These are phyloP conservation scores for Sporisorium sorghi DNA, from an alignment of 1,284 basidiomycete genomes.

Conservation along the genomic window DNA sequence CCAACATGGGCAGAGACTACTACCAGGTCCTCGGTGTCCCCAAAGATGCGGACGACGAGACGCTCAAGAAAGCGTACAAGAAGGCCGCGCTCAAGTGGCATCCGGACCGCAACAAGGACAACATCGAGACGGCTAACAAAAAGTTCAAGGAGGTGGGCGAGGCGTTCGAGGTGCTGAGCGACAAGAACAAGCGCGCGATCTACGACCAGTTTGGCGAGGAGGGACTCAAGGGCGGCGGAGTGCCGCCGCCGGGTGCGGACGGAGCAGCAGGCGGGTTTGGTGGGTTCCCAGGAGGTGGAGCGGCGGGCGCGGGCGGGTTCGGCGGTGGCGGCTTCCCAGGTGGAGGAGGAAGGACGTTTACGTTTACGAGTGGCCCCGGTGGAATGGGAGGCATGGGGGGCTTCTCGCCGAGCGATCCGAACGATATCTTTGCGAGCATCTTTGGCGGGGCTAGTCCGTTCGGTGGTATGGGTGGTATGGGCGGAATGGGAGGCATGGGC, in stretches of 20 bases:
- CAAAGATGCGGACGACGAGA: conserved; percentile 65
- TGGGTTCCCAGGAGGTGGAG: conserved; percentile 51
- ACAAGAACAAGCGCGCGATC: conserved; percentile 89
- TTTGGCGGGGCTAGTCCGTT: conserved; percentile 62
- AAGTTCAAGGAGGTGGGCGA: conserved; percentile 98
- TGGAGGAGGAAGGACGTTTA: conserved; percentile 54
- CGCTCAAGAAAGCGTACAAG: conserved; percentile 67
- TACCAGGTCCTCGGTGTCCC: conserved; percentile 67
- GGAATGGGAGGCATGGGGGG: conserved; percentile 56
- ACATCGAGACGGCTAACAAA: conserved; percentile 80
- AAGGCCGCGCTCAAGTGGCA: conserved; percentile 84
- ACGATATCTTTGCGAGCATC: conserved; percentile 86
- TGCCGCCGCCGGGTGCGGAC: conserved; percentile 65
- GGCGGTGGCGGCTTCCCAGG: conserved; percentile 18
- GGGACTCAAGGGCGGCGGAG: conserved; percentile 79
- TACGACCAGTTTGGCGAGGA: conserved; percentile 98
- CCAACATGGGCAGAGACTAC: conserved; percentile 69
- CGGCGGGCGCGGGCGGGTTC: conserved; percentile 23
- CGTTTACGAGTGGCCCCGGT: conserved; percentile 46
- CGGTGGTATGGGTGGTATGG: conserved; percentile 57
- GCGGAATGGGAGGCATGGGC: conserved; percentile 58
- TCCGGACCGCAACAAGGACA: conserved; percentile 85
- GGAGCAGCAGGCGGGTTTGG: conserved; percentile 63
- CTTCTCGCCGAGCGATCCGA: conserved; percentile 77
- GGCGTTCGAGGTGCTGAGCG: conserved; percentile 94